Conservation (phyloP, 257 asterid species). For the Solanum medicagineum region DNA sequence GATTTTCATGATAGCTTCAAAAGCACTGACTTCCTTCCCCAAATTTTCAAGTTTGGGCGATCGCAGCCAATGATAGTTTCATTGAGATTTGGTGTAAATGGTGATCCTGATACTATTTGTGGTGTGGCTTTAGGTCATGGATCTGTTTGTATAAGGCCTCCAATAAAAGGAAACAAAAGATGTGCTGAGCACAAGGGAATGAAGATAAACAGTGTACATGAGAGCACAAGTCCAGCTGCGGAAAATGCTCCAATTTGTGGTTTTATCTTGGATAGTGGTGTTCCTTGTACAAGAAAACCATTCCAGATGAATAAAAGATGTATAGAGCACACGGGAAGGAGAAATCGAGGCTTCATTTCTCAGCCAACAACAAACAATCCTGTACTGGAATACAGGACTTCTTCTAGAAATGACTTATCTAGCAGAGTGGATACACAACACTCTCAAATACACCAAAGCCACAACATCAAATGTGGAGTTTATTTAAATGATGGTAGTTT, state of each 20-base stretch:
- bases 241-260: slow-evolving; percentile 15
- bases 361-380: background rate
- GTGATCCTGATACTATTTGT: slow-evolving; percentile 21
- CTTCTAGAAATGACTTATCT: background rate
- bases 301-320: slow-evolving; percentile 22
- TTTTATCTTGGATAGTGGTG: slow-evolving; percentile 13
- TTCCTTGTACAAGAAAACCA: slow-evolving; percentile 19
- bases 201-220: slow-evolving; percentile 43
- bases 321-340: slow-evolving; percentile 22
- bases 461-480: slow-evolving; percentile 13
- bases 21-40: slow-evolving; percentile 14
- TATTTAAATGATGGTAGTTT: slow-evolving; percentile 8
- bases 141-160: slow-evolving; percentile 44
- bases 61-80: slow-evolving; percentile 22
- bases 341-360: background rate
- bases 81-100: slow-evolving; percentile 1
- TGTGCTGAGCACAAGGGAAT: slow-evolving; percentile 82
- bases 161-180: slow-evolving; percentile 64
- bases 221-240: background rate
- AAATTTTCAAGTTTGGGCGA: slow-evolving; percentile 44
- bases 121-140: slow-evolving; percentile 70
- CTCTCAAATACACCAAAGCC: background rate
- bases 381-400: background rate
- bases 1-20: slow-evolving; percentile 2
- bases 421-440: background rate